phyloP scores from a whole-genome alignment of 1,284 basidiomycete species.

The Austropuccinia psidii region DNA sequence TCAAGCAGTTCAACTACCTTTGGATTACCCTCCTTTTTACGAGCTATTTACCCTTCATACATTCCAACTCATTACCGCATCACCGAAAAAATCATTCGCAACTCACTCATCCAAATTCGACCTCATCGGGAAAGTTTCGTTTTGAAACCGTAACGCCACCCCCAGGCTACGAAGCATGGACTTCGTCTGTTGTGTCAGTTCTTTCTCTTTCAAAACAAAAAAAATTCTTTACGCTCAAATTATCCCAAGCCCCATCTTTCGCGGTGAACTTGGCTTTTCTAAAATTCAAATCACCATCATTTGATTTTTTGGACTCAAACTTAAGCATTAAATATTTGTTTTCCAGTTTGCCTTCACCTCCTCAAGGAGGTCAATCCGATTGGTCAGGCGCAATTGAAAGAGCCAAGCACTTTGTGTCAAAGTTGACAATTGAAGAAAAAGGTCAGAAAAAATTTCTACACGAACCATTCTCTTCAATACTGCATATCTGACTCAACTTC shows the following conservation, averaged over 20 bases:
- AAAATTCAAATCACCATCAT: background rate
- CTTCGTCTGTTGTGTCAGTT: slow-evolving; percentile 29
- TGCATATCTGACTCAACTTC: too few relatives aligned
- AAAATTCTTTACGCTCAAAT: background rate
- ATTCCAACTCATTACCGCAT: too few relatives aligned
- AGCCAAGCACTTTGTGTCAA: slow-evolving; percentile 27
- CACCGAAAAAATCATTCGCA: too few relatives aligned
- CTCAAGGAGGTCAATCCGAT: slow-evolving; percentile 3
- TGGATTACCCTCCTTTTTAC: too few relatives aligned
- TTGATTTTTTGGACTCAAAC: background rate
- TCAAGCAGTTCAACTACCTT: too few relatives aligned
- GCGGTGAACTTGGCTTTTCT: too few relatives aligned
- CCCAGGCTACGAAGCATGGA: slow-evolving; percentile 26
- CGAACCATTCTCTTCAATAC: background rate
- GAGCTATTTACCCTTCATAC: too few relatives aligned
- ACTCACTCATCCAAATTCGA: too few relatives aligned
- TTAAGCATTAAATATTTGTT: background rate
- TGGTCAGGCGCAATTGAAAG: slow-evolving; percentile 14
- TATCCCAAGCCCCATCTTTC: background rate
- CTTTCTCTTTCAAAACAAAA: too few relatives aligned
- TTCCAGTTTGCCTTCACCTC: slow-evolving; percentile 18
- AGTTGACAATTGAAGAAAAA: slow-evolving; percentile 35
- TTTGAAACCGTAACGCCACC: too few relatives aligned
- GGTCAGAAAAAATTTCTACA: background rate
- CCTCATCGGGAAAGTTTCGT: too few relatives aligned